Evolutionary conservation across 1,284 basidiomycete species (phyloP).

Genomic region (Ganoderma multipileum): DNA sequence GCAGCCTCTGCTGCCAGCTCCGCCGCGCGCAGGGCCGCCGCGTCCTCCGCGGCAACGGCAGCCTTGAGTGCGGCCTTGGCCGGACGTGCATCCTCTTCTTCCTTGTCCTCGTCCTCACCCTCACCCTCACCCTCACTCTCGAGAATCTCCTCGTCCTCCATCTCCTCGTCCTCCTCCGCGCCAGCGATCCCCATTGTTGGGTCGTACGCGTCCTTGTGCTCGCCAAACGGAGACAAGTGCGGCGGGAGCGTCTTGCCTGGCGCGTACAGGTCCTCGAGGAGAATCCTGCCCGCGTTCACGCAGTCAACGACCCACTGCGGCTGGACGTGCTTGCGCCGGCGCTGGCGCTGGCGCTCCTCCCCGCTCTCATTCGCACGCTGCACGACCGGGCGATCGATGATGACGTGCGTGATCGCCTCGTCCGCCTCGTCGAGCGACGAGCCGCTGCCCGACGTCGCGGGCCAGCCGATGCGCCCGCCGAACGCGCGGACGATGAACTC

Average conservation of each 20-base stretch:
- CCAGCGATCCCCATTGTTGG: slow-evolving; percentile 50
- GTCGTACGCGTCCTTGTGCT: slow-evolving; percentile 81
- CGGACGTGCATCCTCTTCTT: slow-evolving; percentile 50
- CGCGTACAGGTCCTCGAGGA: slow-evolving; percentile 87
- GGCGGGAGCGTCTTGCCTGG: slow-evolving; percentile 93
- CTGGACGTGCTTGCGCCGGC: slow-evolving; percentile 89
- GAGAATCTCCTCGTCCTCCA: slow-evolving; percentile 42
- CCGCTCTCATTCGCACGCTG: slow-evolving; percentile 58
- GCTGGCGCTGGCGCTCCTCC: slow-evolving; percentile 67
- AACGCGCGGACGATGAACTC: slow-evolving; percentile 95
- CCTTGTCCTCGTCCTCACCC: slow-evolving; percentile 36
- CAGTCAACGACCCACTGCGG: slow-evolving; percentile 99
- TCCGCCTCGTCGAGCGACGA: slow-evolving; percentile 81
- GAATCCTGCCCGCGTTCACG: slow-evolving; percentile 86
- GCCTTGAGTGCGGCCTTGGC: slow-evolving; percentile 56
- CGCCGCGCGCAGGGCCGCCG: slow-evolving; percentile 82
- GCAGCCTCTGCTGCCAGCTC: slow-evolving; percentile 94
- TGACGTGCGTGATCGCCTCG: slow-evolving; percentile 92
- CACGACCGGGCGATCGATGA: slow-evolving; percentile 87
- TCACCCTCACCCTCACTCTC: slow-evolving; percentile 43
- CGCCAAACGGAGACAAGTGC: slow-evolving; percentile 95
- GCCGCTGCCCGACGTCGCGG: slow-evolving; percentile 83
- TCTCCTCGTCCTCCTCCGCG: slow-evolving; percentile 46
- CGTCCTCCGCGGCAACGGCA: slow-evolving; percentile 64
- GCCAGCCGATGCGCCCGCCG: slow-evolving; percentile 92